Conservation (phyloP, 345 rosid genomes). For the Mallotus nudiflorus region DNA sequence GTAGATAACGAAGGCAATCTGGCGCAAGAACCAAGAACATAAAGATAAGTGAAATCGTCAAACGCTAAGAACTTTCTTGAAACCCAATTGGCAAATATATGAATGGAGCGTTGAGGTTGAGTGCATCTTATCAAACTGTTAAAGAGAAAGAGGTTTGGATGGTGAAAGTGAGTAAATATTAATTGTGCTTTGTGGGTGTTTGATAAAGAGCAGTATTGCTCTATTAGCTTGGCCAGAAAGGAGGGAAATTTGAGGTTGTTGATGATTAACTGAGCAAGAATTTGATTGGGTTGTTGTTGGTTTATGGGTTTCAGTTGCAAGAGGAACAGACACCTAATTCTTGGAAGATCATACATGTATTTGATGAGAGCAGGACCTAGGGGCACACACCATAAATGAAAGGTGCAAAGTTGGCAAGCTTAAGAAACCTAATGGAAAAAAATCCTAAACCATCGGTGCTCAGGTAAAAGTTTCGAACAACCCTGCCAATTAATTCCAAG, state of each 20-base stretch:
- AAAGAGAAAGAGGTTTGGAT: constrained; percentile 54
- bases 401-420: too few species aligned
- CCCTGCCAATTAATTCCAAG: too few species aligned
- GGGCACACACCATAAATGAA: too few species aligned
- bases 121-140: constrained; percentile 62
- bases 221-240: constrained; percentile 36
- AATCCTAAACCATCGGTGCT: too few species aligned
- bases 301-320: constrained; percentile 29
- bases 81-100: constrained; percentile 47
- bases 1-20: constrained; percentile 35
- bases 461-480: too few species aligned
- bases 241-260: constrained; percentile 40
- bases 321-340: constrained; percentile 25
- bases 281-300: constrained; percentile 40
- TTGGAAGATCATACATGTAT: constrained; percentile 27
- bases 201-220: constrained; percentile 41
- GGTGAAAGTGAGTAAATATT: constrained; percentile 32
- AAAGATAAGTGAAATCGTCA: constrained; percentile 49
- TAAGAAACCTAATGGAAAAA: too few species aligned
- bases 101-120: constrained; percentile 45
- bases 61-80: constrained; percentile 31
- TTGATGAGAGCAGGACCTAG: neutral
- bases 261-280: constrained; percentile 54
- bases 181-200: constrained; percentile 39
- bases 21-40: constrained; percentile 65